Base-by-base conservation (phyloP, 2,329 filamentous ascomycete species). In the Nothophaeocryptopus gaeumannii region DNA sequence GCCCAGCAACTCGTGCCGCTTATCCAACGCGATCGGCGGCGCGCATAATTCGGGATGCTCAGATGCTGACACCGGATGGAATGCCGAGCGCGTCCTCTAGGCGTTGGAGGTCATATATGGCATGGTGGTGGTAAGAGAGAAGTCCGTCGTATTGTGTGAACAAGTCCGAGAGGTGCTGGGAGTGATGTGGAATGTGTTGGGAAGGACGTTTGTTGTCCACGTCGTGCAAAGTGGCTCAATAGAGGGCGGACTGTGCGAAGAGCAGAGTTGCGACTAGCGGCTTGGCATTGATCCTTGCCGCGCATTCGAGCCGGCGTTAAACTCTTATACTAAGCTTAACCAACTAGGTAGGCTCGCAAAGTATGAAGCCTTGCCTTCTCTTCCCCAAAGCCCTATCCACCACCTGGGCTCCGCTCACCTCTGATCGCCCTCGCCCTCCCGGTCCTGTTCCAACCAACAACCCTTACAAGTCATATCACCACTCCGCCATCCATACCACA, bases 21-120 rank as follows among this genome's bases (percentile, higher is more conserved):
- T 42, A 44, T 20, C 40, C 43, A 53, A 38, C 30, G 26, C 31
- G 47, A 53, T 56, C 50, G 53, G 26, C 44, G 32, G 20, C 41
- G 29, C 34, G 35, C 35, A 32, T 39, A 14, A 14, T 16, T 48
- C 33, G 39, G 12, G 13, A 8, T 42, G 44, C 39, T 48, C 39
- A 45, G 13, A 8, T 42, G 44, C 39, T 48, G 44, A 45, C 44
- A n/a, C 13, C 13, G 39, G 20, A 31, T 7, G n/a, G 9, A 26
- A 10, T 12, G 38, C 10, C 16, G 12, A 15, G 16, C 38, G 10
- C 12, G 5, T 29, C 2, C 10, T 9, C 20, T n/a, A 13, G 31
- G 9, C 9, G 2, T 13, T 13, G 14, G 40, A 29, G 31, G n/a
- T 46, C 13, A n/a, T 34, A 38, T 15, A 9, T 34, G 12, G n/a